Base-by-base conservation (phyloP, 75 land plant genomes). In the Pinus tabuliformis region DNA sequence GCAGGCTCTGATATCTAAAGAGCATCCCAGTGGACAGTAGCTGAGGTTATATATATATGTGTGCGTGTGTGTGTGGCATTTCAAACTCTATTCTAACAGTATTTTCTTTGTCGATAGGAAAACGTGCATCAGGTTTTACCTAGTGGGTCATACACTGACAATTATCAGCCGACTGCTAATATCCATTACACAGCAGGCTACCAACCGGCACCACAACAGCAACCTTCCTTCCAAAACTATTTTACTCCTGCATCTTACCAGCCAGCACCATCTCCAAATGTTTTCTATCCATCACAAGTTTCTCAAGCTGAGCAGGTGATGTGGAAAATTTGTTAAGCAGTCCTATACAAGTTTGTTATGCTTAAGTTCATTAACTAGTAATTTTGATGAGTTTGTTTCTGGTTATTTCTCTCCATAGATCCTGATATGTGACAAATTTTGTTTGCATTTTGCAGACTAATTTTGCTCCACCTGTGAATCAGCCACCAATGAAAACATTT, bases 401-500 rank as follows among this genome's bases (percentile, higher is more conserved):
- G 18, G 11, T 64, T 36, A 0, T 56, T 39, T 33, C 3, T 45
- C 26, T 12, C 45, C 24, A 36, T 39, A 39, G 16, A 63, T 63
- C 24, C 70, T 61, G 33, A 61, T 76, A 5, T 63, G 49, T 57
- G 42, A 20, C n/a, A 28, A 15, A 12, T 37, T 58, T 14, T 45
- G 36, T 70, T 72, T 70, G 59, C n/a, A 65, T 73, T 72, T 30
- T 80, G 79, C 80, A 91, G 93, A 62, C 57, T 33, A 88, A 73
- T 54, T 89, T 86, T 84, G 87, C 77, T 65, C 86, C 85, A 75
- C 73, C 86, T 58, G 58, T 76, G 9, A n/a, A 73, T 58, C 91
- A 86, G 72, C 86, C 84, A 57, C 75, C 84, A 21, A 73, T 81
- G 17, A 86, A 79, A 72, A 56, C 86, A 21, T 94, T 94, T 84